Evolutionary conservation across 2,329 filamentous ascomycete species (phyloP), one percentile per base, ranked within the genome.

Genomic region (Pyrenochaeta sp.): DNA sequence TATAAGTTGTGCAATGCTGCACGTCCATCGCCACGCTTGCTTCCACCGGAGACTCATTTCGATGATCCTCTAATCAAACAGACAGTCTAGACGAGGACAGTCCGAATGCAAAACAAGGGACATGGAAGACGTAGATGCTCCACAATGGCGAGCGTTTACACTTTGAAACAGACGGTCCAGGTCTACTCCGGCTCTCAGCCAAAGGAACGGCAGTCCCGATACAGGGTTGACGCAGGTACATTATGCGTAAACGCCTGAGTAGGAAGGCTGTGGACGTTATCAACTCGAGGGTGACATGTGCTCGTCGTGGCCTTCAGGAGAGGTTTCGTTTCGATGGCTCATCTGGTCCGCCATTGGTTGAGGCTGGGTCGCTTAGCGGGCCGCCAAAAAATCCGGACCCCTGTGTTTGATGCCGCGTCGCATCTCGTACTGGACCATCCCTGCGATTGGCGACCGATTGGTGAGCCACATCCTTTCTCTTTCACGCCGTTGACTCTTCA

Each of bases 61-160:
- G 55, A 42, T 42, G 56, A 65, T 68, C 71, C 68, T 43, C 54
- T 68, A 75, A 74, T 74, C 63, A 69, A 63, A 67, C 45, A 47
- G 37, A 30, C 37, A 51, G 61, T 63, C 67, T 71, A 58, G 62
- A 64, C 45, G 48, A 41, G 48, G 55, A 56, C 49, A 58, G 52
- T 61, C 57, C 48, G 54, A 53, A 64, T 56, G 58, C 61, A 61
- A 66, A 67, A 71, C 68, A 68, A 51, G 44, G 55, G 54, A 30
- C 58, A 60, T 59, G 54, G 56, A 20, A 56, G 54, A 52, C 43
- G 45, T 62, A 43, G 45, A 49, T 47, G 64, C 40, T 61, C 69
- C 66, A 67, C 67, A 48, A 51, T 32, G 61, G 62, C 58, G 57
- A 70, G 67, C 69, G 70, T 63, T 64, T 66, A 69, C 36, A 45